Percentiles rank a stretch among this genome's conserved stretches.
These are phyloP conservation scores for Conringia planisiliqua DNA, from an alignment of 345 rosid genomes.

Conservation along the genomic window DNA sequence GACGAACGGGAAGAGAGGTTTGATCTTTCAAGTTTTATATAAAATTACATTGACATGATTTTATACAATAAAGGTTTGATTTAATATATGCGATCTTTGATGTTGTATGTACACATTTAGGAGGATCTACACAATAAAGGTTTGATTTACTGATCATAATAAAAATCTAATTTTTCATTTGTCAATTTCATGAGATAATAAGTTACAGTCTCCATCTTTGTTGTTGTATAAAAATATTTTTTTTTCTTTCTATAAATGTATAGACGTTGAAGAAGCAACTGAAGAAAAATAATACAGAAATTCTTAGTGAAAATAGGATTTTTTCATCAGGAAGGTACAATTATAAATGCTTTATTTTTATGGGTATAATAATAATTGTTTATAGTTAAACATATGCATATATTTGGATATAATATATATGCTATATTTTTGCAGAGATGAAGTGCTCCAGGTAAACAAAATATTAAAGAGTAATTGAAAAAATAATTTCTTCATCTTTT, in stretches of 20 bases:
- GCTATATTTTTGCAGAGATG: not conserved
- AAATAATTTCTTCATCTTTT: not conserved
- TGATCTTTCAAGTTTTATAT: not conserved
- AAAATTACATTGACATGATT: not conserved
- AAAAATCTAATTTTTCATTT: not conserved
- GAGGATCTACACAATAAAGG: slow-evolving; percentile 17
- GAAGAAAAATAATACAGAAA: not conserved
- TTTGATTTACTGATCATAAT: not conserved
- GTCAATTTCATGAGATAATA: not conserved
- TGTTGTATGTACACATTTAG: not conserved
- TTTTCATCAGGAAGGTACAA: not conserved
- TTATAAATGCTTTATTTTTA: not conserved
- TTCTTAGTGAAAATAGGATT: not conserved
- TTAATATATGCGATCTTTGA: not conserved
- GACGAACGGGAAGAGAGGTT: slow-evolving; percentile 17
- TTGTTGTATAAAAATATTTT: not conserved
- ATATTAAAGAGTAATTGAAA: not conserved
- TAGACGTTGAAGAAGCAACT: slow-evolving; percentile 8
- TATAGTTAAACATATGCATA: not conserved
- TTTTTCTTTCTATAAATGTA: not conserved
- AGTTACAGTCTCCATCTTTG: not conserved
- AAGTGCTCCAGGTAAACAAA: not conserved
- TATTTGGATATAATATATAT: not conserved
- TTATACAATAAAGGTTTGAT: not conserved
- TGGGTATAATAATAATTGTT: not conserved